Evolutionary conservation across 2,329 filamentous ascomycete genomes (phyloP), one percentile per base, ranked within the genome.

Genomic region (Fusarium duplospermum): DNA sequence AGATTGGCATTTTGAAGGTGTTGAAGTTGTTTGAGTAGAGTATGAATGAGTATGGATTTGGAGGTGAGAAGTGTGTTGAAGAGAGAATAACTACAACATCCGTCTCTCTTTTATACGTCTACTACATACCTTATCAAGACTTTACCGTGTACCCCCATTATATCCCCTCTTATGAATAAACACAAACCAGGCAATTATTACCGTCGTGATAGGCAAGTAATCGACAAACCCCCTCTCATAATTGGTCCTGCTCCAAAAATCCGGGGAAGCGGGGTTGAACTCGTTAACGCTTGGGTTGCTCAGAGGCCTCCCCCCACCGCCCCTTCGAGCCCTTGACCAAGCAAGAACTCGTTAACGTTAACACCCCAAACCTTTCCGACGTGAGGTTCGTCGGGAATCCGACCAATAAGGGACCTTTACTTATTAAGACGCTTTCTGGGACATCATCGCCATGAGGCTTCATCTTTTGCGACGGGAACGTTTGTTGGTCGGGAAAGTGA

Each of bases 1-100:
- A 73, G 50, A 76, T 71, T 20, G 65, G 60, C 56, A 69, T 71
- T 4, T 20, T 57, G 54, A 18, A 4, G 0, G 5, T 27, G 27
- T 16, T 33, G 31, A 24, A 33, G 8, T 20, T 14, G n/a, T 11
- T 31, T 29, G 47, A 52, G 62, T 38, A 13, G 29, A 40, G 10
- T 40, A 2, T 24, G 18, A 6, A 16, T 24, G 24, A 16, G 13
- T 3, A 14, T 10, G 1, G 4, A 31, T 11, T 38, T 1, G 18
- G 35, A 2, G n/a, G 16, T 38, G 18, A 58, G 16, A 33, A 9
- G 18, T 9, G 42, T 3, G 20, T 27, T 57, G 31, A 57, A 35
- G 54, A 36, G 24, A 52, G 0, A 31, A 1, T 8, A 20, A 14
- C 4, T 20, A 52, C 47, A 52, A 52, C 6, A 14, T 14, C 18